A percentile compares a stretch with the other conserved stretches of the same genome.
Evolutionary conservation across 2,329 filamentous ascomycete species (phyloP).

Genomic region (Fusarium verticillioides): DNA sequence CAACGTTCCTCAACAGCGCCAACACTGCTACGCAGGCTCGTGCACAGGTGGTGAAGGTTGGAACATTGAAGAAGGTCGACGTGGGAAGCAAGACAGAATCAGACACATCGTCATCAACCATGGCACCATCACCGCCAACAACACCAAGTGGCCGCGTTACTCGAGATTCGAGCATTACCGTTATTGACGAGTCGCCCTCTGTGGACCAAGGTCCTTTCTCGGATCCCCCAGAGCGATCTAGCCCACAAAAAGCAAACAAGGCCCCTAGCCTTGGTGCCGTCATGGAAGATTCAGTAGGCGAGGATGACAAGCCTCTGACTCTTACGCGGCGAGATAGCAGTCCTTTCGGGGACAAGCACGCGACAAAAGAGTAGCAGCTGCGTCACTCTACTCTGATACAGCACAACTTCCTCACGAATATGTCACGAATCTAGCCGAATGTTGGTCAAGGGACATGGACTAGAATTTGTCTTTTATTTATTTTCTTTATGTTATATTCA

Average conservation of each 20-base stretch:
- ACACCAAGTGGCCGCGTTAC: constrained; percentile 38
- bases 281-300: constrained; percentile 60
- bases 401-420: constrained; percentile 25
- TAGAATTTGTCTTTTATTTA: constrained; percentile 23
- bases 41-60: constrained; percentile 70
- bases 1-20: constrained; percentile 74
- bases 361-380: constrained; percentile 59
- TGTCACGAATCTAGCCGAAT: constrained; percentile 36
- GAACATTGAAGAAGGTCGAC: constrained; percentile 61
- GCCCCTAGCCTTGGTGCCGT: constrained; percentile 64
- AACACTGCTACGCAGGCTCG: constrained; percentile 68
- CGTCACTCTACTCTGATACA: constrained; percentile 19
- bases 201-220: constrained; percentile 69
- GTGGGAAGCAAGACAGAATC: constrained; percentile 53
- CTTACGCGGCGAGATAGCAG: constrained; percentile 52
- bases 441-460: constrained; percentile 18
- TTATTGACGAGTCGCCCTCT: constrained; percentile 61
- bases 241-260: constrained; percentile 47
- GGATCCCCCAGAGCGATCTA: constrained; percentile 59
- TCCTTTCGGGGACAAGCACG: constrained; percentile 69
- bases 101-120: constrained; percentile 41
- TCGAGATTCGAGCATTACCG: constrained; percentile 58
- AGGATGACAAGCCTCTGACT: constrained; percentile 48
- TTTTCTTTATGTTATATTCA: constrained; percentile 29
- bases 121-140: constrained; percentile 34